phyloP scores from a whole-genome alignment of 257 asterid genomes.

The Thymus mandschuricus region DNA sequence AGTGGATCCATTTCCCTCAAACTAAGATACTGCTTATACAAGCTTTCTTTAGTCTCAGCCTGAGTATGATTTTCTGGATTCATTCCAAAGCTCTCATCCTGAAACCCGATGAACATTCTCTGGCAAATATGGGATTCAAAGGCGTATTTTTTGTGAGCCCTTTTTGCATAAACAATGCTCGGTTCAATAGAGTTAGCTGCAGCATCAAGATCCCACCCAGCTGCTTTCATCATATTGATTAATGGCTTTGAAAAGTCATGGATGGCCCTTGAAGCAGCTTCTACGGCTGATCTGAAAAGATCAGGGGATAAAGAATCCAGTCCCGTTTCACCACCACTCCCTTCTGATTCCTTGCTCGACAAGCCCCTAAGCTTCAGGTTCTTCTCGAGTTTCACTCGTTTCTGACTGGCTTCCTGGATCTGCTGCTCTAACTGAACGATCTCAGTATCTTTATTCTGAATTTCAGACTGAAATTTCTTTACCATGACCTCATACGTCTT shows the following conservation, averaged over 20 bases:
- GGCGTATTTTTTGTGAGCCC: constrained; percentile 98
- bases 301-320: constrained; percentile 62
- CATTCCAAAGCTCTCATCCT: constrained; percentile 71
- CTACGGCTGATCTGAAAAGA: constrained; percentile 72
- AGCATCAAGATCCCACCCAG: constrained; percentile 99
- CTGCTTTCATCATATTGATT: constrained; percentile 99
- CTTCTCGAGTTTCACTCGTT: constrained; percentile 88
- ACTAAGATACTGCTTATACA: constrained; percentile 69
- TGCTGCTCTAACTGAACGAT: constrained; percentile 81
- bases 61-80: constrained; percentile 42
- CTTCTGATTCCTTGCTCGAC: constrained; percentile 80
- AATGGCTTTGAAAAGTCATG: constrained; percentile 97
- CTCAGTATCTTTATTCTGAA: constrained; percentile 94
- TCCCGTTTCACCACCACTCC: constrained; percentile 59
- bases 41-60: constrained; percentile 46
- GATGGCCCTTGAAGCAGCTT: constrained; percentile 81
- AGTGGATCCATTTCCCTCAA: constrained; percentile 86
- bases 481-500: constrained; percentile 99
- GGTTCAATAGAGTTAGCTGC: constrained; percentile 95
- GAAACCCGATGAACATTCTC: constrained; percentile 91
- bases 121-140: constrained; percentile 96
- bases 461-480: constrained; percentile 97
- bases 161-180: constrained; percentile 66
- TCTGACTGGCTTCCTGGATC: constrained; percentile 93
- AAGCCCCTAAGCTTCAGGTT: constrained; percentile 95